Conservation (phyloP, 192 early-diverging fungal genomes). For the Neocallimastix lanati region DNA sequence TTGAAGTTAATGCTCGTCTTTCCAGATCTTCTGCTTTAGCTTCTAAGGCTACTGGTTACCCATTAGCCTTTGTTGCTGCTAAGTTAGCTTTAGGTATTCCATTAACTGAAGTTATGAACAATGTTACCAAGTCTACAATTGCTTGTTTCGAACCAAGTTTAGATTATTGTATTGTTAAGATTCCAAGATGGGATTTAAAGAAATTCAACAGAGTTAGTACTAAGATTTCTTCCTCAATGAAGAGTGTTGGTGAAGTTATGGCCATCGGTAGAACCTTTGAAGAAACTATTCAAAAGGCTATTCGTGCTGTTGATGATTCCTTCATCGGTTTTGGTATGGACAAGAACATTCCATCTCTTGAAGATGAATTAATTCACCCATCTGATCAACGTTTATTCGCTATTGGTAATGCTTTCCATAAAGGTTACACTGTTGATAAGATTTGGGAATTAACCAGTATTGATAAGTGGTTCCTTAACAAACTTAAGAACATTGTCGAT, state of each 20-base stretch:
- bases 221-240: conserved; percentile 83
- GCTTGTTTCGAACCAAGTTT: conserved; percentile 95
- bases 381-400: conserved; percentile 91
- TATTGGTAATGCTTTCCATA: conserved; percentile 84
- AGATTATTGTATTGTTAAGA: conserved; percentile 59
- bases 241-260: conserved; percentile 97
- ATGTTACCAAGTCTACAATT: conserved; percentile 83
- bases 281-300: conserved; percentile 94
- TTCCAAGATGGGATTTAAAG: conserved; percentile 63
- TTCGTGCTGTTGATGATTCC: conserved; percentile 71
- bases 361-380: conserved; percentile 74
- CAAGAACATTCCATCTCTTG: conserved; percentile 23
- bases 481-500: conserved; percentile 71
- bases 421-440: conserved; percentile 77
- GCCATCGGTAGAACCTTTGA: conserved; percentile 91
- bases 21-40: conserved; percentile 84
- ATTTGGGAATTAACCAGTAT: conserved; percentile 81
- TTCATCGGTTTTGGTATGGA: conserved; percentile 51
- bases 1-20: conserved; percentile 95
- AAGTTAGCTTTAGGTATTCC: conserved; percentile 87
- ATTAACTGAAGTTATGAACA: conserved; percentile 84
- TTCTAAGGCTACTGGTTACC: conserved; percentile 95
- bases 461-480: conserved; percentile 96
- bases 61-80: conserved; percentile 93
- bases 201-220: conserved; percentile 90